Evolutionary conservation across 257 asterid genomes (phyloP).

Genomic region (Fraxinus pennsylvanica): DNA sequence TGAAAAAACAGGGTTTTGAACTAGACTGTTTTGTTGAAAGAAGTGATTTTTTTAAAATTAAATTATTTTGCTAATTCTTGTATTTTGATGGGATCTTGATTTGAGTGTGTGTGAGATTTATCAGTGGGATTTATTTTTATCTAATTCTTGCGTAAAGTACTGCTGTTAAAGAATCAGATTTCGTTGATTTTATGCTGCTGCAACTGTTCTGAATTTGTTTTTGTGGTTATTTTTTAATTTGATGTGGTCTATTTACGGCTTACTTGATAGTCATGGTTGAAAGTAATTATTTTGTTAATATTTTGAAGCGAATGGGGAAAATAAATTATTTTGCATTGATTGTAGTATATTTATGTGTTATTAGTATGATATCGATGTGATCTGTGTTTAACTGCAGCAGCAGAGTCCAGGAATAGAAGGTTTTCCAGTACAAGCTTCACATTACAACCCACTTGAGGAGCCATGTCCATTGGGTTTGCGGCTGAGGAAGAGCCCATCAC

Average conservation of each 20-base stretch:
- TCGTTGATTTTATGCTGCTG: background rate
- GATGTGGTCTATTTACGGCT: background rate
- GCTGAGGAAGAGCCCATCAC: constrained; percentile 65
- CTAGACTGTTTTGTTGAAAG: background rate
- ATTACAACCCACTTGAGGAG: constrained; percentile 56
- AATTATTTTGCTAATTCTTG: background rate
- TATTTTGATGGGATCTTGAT: background rate
- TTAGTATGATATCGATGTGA: background rate
- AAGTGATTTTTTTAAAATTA: background rate
- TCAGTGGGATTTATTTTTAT: background rate
- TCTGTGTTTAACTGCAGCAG: constrained; percentile 26
- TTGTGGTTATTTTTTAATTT: background rate
- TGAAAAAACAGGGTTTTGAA: background rate
- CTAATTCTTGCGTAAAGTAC: background rate
- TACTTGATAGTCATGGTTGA: background rate
- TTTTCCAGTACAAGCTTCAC: constrained; percentile 27
- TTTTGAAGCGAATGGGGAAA: background rate
- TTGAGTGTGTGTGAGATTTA: background rate
- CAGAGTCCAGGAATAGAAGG: constrained; percentile 31
- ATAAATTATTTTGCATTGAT: background rate
- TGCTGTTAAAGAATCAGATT: background rate
- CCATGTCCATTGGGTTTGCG: constrained; percentile 70
- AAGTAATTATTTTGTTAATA: background rate
- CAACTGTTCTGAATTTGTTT: background rate
- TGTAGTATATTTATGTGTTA: background rate